Percentiles rank a stretch among this genome's conserved stretches.
Conservation (phyloP, 176 grass and related monocot species). For the Chrysopogon serrulatus region DNA sequence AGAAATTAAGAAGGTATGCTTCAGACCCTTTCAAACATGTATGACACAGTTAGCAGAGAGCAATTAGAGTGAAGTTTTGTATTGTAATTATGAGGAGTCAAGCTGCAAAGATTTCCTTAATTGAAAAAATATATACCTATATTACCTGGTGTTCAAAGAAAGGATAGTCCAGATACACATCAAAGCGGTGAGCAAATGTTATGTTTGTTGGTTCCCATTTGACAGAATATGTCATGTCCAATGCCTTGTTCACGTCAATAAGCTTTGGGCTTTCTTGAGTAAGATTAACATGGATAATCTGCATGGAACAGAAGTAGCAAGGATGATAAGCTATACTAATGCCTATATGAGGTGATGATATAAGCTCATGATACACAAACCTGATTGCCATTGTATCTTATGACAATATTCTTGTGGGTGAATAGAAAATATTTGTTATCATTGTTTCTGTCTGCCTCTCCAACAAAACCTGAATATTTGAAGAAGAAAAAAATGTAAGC, state of each 20-base stretch:
- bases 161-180: slow-evolving; percentile 76
- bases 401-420: slow-evolving; percentile 86
- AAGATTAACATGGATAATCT: slow-evolving; percentile 88
- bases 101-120: neutral
- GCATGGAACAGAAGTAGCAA: slow-evolving; percentile 13
- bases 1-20: neutral
- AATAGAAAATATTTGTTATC: slow-evolving; percentile 83
- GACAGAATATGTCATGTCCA: slow-evolving; percentile 76
- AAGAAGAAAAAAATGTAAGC: slow-evolving; percentile 23
- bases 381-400: slow-evolving; percentile 84
- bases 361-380: slow-evolving; percentile 29
- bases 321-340: neutral
- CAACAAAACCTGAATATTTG: slow-evolving; percentile 72
- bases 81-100: neutral
- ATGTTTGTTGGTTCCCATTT: slow-evolving; percentile 62
- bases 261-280: slow-evolving; percentile 74
- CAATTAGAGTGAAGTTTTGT: neutral
- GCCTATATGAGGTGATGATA: neutral
- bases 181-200: slow-evolving; percentile 63
- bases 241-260: slow-evolving; percentile 58
- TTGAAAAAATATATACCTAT: neutral
- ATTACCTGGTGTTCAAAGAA: slow-evolving; percentile 83
- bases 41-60: neutral
- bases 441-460: slow-evolving; percentile 78
- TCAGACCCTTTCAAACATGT: neutral